Conservation (phyloP, 78 protist genomes). For the Protostelium mycophagum region DNA sequence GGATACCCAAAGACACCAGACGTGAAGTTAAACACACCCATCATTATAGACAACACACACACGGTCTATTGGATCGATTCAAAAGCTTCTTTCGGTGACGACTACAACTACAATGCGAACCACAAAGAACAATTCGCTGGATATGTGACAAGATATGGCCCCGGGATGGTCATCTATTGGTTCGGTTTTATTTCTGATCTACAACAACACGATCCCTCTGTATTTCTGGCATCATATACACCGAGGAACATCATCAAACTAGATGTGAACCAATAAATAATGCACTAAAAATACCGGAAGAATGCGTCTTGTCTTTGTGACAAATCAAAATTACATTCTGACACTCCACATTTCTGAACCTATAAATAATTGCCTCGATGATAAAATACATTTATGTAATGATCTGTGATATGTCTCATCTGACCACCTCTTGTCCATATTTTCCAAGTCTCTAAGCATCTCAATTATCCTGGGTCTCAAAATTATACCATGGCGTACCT, state of each 20-base stretch:
- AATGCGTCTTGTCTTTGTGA: too few species aligned
- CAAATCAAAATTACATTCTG: too few species aligned
- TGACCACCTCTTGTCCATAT: not conserved
- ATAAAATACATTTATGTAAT: too few species aligned
- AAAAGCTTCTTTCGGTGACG: constrained; percentile 62
- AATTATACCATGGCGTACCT: not conserved
- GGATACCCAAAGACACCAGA: constrained; percentile 60
- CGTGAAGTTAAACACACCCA: constrained; percentile 33
- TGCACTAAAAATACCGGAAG: too few species aligned
- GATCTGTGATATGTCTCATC: not conserved
- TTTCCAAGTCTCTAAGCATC: not conserved
- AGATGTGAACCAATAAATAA: too few species aligned
- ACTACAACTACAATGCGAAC: constrained; percentile 17
- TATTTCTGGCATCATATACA: not conserved
- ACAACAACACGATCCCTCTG: constrained; percentile 24
- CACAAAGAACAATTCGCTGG: constrained; percentile 48
- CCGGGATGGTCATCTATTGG: constrained; percentile 55
- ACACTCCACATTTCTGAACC: too few species aligned
- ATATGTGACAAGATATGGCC: constrained; percentile 50
- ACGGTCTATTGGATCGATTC: constrained; percentile 50
- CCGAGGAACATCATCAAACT: not conserved
- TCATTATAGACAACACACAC: constrained; percentile 16
- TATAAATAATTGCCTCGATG: too few species aligned
- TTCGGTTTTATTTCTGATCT: constrained; percentile 47
- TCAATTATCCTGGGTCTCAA: not conserved